Conservation (phyloP, 495 filamentous ascomycete species). For the Chaetomium fimeti region DNA sequence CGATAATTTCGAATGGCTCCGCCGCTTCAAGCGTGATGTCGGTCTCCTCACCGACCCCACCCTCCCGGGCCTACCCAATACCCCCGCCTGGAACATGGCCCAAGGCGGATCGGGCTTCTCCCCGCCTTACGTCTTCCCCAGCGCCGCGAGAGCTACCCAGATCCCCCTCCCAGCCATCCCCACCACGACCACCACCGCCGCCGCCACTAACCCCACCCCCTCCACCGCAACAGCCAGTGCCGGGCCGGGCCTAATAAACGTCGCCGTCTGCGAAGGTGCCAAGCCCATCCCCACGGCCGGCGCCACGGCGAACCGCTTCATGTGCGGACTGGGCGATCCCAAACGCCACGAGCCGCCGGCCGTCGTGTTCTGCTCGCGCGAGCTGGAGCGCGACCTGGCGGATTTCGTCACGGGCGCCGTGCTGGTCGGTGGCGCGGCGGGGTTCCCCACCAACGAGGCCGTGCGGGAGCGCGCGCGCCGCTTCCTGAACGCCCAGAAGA, state of each 20-base stretch:
- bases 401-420: constrained; percentile 42
- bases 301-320: constrained; percentile 42
- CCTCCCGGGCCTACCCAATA: constrained; percentile 47
- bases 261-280: constrained; percentile 35
- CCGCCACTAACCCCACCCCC: background rate
- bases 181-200: background rate
- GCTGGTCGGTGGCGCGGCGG: constrained; percentile 10
- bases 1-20: constrained; percentile 70
- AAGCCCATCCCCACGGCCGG: constrained; percentile 40
- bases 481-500: constrained; percentile 41
- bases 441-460: constrained; percentile 44
- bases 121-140: constrained; percentile 43
- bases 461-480: constrained; percentile 44
- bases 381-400: constrained; percentile 48
- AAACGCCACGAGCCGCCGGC: constrained; percentile 42
- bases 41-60: constrained; percentile 51
- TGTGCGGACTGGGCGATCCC: constrained; percentile 32
- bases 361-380: constrained; percentile 52
- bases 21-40: constrained; percentile 63
- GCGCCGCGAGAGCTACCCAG: constrained; percentile 32
- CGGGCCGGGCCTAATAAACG: constrained; percentile 21
- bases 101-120: constrained; percentile 51
- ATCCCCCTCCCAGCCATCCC: constrained; percentile 1
- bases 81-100: constrained; percentile 36
- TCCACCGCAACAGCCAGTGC: no score